A percentile compares a stretch with the other conserved stretches of the same genome.
Conservation (phyloP, 2,329 filamentous ascomycete species). For the Trematosphaeria pertusa region DNA sequence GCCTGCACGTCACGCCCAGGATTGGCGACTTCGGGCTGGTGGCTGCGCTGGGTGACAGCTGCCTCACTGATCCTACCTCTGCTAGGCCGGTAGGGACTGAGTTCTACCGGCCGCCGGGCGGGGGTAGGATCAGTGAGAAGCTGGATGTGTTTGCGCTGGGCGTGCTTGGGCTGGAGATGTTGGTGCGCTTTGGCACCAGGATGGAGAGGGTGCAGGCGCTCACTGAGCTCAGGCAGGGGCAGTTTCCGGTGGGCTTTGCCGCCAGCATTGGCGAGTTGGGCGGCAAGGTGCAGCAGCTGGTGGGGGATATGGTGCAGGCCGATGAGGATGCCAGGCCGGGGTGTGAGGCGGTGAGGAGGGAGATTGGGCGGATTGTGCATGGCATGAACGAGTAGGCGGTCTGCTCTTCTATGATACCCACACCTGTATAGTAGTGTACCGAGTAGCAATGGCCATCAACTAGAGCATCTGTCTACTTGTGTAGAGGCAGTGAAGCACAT, state of each 20-base stretch:
- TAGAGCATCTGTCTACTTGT: too few relatives aligned
- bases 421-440: neutral
- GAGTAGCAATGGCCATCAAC: too few relatives aligned
- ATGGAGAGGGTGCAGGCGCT: slow-evolving; percentile 51
- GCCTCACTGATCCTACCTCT: slow-evolving; percentile 25
- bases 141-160: slow-evolving; percentile 69
- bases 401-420: neutral
- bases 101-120: slow-evolving; percentile 63
- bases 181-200: slow-evolving; percentile 57
- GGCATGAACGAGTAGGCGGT: slow-evolving; percentile 14
- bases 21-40: slow-evolving; percentile 75
- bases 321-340: slow-evolving; percentile 37
- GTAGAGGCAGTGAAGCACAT: too few relatives aligned
- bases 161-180: slow-evolving; percentile 67
- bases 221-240: slow-evolving; percentile 38
- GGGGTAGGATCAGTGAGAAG: slow-evolving; percentile 53
- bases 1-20: slow-evolving; percentile 61
- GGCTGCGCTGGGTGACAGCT: slow-evolving; percentile 56
- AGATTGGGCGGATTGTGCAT: slow-evolving; percentile 28
- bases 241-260: slow-evolving; percentile 39
- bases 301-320: slow-evolving; percentile 41
- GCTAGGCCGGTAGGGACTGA: slow-evolving; percentile 65
- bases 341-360: slow-evolving; percentile 38
- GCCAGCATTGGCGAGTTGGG: slow-evolving; percentile 26
- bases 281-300: slow-evolving; percentile 28